Base-by-base conservation (phyloP, 2,329 filamentous ascomycete genomes). In the Pseudopithomyces chartarum region DNA sequence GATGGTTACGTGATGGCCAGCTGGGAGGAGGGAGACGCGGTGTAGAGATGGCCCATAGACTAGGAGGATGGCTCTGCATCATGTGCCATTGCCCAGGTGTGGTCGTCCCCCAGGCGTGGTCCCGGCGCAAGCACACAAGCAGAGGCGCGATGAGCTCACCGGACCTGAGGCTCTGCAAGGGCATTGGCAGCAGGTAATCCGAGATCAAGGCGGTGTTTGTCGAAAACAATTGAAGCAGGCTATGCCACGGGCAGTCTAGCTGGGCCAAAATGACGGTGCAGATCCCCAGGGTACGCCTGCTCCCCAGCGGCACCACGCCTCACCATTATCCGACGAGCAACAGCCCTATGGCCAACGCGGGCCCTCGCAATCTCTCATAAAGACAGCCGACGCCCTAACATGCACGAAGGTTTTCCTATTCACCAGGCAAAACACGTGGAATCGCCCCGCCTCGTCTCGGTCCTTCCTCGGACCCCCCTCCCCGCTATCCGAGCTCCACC, bases 401-500 rank as follows among this genome's bases (percentile, higher is more conserved):
- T 13, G 23, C 29, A 12, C 23, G 19, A 40, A 29, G 36, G 29
- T 20, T n/a, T 17, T 15, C 11, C n/a, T 15, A 15, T 13, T 40
- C 38, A 10, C 17, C 19, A 26, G 40, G 38, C 34, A 47, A 34
- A 3, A 12, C 12, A 39, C n/a, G 3, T 50, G 26, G 26, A 29
- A 29, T 29, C 49, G 42, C 43, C 34, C 40, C 46, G 46, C 51
- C 8, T 36, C 23, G 15, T 8, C 38, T 58, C 65, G 70, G 65
- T 60, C 56, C 62, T 67, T 65, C 56, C 55, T 71, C 68, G 70
- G 71, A 61, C 55, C 20, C 23, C 53, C 58, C 62, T 68, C 69
- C 69, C 70, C 71, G 66, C 71, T 66, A 59, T 71, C 69, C 65
- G 69, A 68, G 65, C 60, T 66, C 63, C 63, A 65, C 55, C 59